Evolutionary conservation across 1,284 basidiomycete species (phyloP).

Genomic region (Ustilago xerochloae): DNA sequence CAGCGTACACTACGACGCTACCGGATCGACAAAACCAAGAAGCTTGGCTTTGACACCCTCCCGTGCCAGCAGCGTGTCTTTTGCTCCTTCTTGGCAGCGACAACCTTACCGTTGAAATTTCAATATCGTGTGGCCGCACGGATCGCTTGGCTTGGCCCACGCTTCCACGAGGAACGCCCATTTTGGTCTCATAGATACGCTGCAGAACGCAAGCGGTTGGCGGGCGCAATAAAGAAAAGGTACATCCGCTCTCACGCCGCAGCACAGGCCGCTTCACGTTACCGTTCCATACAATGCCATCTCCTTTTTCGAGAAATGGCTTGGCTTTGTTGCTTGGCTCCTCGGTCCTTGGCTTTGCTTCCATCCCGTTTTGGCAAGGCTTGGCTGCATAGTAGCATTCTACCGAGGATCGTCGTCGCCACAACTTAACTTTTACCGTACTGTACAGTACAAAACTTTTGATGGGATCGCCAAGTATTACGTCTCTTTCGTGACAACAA

Average conservation of each 20-base stretch:
- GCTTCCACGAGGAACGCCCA: background rate
- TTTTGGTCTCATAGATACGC: background rate
- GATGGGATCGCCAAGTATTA: too few relatives aligned
- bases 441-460: too few relatives aligned
- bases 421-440: too few relatives aligned
- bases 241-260: background rate
- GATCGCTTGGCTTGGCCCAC: constrained; percentile 25
- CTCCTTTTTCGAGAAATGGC: background rate
- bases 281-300: background rate
- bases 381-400: constrained; percentile 3
- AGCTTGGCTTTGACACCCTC: background rate
- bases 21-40: background rate
- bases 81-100: background rate
- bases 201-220: background rate
- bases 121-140: constrained; percentile 3
- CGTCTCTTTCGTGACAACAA: too few relatives aligned
- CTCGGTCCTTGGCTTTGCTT: background rate
- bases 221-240: constrained; percentile 1
- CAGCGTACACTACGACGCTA: background rate
- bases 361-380: constrained; percentile 1
- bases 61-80: background rate
- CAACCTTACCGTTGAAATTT: too few relatives aligned
- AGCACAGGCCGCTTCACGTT: background rate
- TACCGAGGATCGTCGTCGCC: background rate
- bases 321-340: constrained; percentile 12